Base-by-base conservation (phyloP, 2,329 filamentous ascomycete species). In the Penicillium aurantiogriseum region DNA sequence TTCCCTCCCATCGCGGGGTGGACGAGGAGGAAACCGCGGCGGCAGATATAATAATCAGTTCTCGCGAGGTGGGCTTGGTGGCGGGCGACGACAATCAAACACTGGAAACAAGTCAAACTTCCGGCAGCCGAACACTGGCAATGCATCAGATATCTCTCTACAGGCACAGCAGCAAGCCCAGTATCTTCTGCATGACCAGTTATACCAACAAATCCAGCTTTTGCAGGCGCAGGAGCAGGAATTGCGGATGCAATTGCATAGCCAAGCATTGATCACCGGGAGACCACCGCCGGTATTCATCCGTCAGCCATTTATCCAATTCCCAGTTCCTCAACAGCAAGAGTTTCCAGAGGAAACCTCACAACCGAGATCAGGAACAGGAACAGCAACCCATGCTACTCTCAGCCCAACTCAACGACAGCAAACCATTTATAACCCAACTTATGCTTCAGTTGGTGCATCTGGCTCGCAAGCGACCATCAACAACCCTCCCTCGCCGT, bases 61-160 rank as follows among this genome's bases (percentile, higher is more conserved):
- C 51, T 76, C 80, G 48, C 78, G 82, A 51, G 77, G 73, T 47
- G 70, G 77, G 42, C 78, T 79, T 49, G 72, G 79, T 56, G 76
- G 74, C 56, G 75, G 74, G 58, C 78, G 85, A 59, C 79, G 85
- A 65, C 78, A 84, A 17, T 87, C 84, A 2, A 85, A 83, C 69
- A 81, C 83, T 33, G 79, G 81, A 5, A 79, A 79, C 53, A 72
- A 75, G 56, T 61, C 69, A 23, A 74, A 70, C 53, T 70, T 73
- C 55, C 76, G 76, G 35, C 71, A 75, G 61, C 58, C 69, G 17
- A 76, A 74, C 45, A 63, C 68, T 43, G 67, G 66, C 39, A 70
- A 66, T 58, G 64, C 72, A 19, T 69, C 72, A 17, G 77, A 77
- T 43, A 62, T 76, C 53, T 74, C 73, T 47, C 64, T 76, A 54